Conservation (phyloP, 768 basidiomycete genomes). For the Candolleomyces eurysporus region DNA sequence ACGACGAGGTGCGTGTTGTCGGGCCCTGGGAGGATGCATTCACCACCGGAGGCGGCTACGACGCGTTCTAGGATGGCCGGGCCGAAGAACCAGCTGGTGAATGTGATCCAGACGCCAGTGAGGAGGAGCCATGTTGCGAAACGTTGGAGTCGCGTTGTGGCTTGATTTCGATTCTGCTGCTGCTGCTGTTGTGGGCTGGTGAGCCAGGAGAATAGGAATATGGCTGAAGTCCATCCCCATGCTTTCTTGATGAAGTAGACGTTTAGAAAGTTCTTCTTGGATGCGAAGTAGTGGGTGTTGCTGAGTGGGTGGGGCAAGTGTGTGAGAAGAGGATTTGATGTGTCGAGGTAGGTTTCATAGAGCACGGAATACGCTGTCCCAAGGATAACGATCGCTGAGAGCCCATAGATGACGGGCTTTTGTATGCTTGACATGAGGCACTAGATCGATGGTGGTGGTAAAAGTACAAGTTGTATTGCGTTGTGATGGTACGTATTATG, state of each 20-base stretch:
- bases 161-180: not conserved
- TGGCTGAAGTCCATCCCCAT: constrained; percentile 86
- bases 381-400: constrained; percentile 48
- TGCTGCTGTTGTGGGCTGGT: constrained; percentile 42
- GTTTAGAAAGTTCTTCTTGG: constrained; percentile 80
- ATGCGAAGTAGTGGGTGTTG: constrained; percentile 69
- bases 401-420: constrained; percentile 31
- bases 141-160: constrained; percentile 29
- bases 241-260: constrained; percentile 84
- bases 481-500: not conserved
- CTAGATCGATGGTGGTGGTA: constrained; percentile 4
- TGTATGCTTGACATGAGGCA: constrained; percentile 11
- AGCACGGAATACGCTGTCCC: constrained; percentile 68
- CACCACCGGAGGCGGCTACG: constrained; percentile 64
- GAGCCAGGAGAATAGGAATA: constrained; percentile 57
- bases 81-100: constrained; percentile 89
- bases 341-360: constrained; percentile 75
- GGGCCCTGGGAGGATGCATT: constrained; percentile 69
- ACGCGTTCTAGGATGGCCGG: constrained; percentile 73
- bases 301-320: constrained; percentile 68
- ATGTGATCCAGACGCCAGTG: constrained; percentile 67
- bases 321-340: constrained; percentile 72
- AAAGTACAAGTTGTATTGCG: not conserved
- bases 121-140: constrained; percentile 54
- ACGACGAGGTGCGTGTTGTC: constrained; percentile 51